Conservation (phyloP, 2,329 filamentous ascomycete genomes). For the Cladosporium sp. region DNA sequence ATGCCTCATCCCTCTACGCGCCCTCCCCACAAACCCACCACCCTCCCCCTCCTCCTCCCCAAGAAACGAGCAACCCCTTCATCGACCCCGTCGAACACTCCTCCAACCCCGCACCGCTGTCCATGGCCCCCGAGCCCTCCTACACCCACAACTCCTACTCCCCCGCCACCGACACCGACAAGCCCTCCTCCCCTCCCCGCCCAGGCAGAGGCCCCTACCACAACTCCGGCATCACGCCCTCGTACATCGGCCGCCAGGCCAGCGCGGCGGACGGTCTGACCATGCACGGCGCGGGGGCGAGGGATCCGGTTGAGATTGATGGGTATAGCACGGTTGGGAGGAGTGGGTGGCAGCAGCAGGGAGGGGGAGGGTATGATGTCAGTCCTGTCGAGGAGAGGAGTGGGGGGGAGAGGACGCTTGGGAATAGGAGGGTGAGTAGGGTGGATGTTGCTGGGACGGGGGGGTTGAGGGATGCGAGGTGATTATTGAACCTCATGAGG, state of each 20-base stretch:
- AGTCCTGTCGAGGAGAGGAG: conserved; percentile 3
- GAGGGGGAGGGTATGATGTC: neutral
- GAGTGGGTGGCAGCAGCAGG: too few species aligned
- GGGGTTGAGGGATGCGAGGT: conserved; percentile 8
- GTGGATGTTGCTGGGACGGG: conserved; percentile 15
- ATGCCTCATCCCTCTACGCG: conserved; percentile 12
- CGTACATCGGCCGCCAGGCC: conserved; percentile 41
- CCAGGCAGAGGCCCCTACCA: conserved; percentile 27
- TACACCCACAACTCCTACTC: neutral
- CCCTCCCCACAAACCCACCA: conserved; percentile 13
- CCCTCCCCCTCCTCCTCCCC: too few species aligned
- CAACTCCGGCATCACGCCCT: conserved; percentile 33
- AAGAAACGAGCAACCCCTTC: conserved; percentile 36
- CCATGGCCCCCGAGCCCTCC: conserved; percentile 9
- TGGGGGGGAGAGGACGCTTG: too few species aligned
- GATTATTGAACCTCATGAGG: too few species aligned
- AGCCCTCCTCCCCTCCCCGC: conserved; percentile 14
- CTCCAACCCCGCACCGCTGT: conserved; percentile 21
- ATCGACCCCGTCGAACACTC: conserved; percentile 38
- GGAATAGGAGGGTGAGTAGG: conserved; percentile 8
- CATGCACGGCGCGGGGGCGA: conserved; percentile 40
- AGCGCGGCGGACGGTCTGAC: conserved; percentile 41
- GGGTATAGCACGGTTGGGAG: conserved; percentile 16
- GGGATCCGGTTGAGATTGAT: conserved; percentile 19
- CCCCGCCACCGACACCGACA: neutral